phyloP scores from a whole-genome alignment of 1,284 basidiomycete species.

The Rhodofomes roseus region DNA sequence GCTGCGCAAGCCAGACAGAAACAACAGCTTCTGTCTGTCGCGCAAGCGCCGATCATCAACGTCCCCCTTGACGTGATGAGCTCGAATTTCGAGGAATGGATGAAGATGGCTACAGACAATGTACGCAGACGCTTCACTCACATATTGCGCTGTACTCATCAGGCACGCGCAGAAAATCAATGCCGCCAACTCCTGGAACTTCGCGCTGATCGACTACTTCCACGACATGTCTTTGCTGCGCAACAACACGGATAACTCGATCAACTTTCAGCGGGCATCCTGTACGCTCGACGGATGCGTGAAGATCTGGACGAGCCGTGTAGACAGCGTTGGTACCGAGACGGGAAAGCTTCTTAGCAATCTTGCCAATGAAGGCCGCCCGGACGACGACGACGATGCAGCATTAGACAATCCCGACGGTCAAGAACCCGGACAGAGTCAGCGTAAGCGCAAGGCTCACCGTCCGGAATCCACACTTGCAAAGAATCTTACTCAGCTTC shows the following conservation, averaged over 20 bases:
- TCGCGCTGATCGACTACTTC: constrained; percentile 98
- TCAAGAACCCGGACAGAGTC: constrained; percentile 43
- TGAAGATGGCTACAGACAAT: constrained; percentile 99
- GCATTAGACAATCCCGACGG: constrained; percentile 62
- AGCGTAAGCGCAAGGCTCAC: constrained; percentile 61
- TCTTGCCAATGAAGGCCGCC: constrained; percentile 68
- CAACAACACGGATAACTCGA: constrained; percentile 88
- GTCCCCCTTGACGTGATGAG: constrained; percentile 78
- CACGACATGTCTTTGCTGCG: constrained; percentile 97
- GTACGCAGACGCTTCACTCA: constrained; percentile 44
- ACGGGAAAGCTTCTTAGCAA: constrained; percentile 95
- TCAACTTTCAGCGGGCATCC: constrained; percentile 98
- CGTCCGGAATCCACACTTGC: constrained; percentile 81
- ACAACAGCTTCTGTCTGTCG: constrained; percentile 59
- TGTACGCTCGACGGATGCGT: constrained; percentile 98
- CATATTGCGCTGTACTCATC: not conserved
- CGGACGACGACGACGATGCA: constrained; percentile 53
- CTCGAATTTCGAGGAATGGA: constrained; percentile 97
- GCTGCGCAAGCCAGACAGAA: constrained; percentile 47
- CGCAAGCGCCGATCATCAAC: constrained; percentile 54
- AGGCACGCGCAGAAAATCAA: constrained; percentile 87
- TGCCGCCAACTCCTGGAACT: constrained; percentile 95
- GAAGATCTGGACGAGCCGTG: constrained; percentile 98
- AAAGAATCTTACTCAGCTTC: constrained; percentile 77
- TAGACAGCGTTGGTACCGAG: constrained; percentile 96